phyloP scores from a whole-genome alignment of 768 basidiomycete species.

The Calocybe cyanea region DNA sequence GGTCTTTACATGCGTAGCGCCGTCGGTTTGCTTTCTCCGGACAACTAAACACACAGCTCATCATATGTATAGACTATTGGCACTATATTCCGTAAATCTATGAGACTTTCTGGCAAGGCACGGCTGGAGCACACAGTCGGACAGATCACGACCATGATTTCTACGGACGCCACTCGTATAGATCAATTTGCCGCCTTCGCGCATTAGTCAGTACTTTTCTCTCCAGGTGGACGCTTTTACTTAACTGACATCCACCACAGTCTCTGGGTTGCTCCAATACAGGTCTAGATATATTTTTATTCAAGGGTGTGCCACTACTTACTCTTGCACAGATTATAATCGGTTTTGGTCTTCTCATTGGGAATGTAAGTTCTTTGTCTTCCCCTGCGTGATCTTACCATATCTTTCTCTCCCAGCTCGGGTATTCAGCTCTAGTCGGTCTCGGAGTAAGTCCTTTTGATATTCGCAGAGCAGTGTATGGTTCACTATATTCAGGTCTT shows the following conservation, averaged over 20 bases:
- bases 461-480: neutral
- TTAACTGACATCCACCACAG: constrained; percentile 23
- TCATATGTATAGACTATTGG: constrained; percentile 32
- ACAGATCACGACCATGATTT: constrained; percentile 68
- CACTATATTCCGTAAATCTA: constrained; percentile 59
- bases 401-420: constrained; percentile 36
- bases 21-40: constrained; percentile 24
- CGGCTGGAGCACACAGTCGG: constrained; percentile 58
- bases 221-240: neutral
- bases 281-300: constrained; percentile 26
- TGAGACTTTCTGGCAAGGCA: constrained; percentile 60
- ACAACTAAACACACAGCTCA: neutral
- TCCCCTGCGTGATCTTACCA: neutral
- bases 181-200: constrained; percentile 43
- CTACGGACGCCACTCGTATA: constrained; percentile 55
- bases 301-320: neutral
- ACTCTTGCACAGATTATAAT: constrained; percentile 41
- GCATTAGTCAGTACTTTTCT: constrained; percentile 32
- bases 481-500: constrained; percentile 33
- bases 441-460: constrained; percentile 33
- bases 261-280: constrained; percentile 59
- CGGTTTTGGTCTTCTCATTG: constrained; percentile 58
- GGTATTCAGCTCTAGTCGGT: constrained; percentile 68
- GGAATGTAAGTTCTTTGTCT: constrained; percentile 36
- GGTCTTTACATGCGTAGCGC: constrained; percentile 47